A percentile compares a stretch with the other conserved stretches of the same genome.
Conservation (phyloP, 1,139 yeast species). For the Candida mesenterica region DNA sequence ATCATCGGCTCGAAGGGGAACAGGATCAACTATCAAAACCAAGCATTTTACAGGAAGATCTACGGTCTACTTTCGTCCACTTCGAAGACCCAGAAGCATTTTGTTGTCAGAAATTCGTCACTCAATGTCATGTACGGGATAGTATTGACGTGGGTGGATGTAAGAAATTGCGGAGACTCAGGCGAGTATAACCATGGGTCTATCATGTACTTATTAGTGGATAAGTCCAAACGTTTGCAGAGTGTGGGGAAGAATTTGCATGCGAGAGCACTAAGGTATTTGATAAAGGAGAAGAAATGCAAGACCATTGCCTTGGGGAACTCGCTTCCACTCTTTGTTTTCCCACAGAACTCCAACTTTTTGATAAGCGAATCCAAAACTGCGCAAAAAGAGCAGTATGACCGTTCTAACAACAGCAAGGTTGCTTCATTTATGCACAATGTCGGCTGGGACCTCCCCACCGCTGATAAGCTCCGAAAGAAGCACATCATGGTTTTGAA, state of each 20-base stretch:
- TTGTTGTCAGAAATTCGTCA: slow-evolving; percentile 60
- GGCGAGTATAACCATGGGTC: slow-evolving; percentile 35
- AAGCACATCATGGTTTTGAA: slow-evolving; percentile 40
- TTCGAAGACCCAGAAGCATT: slow-evolving; percentile 41
- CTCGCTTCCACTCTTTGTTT: slow-evolving; percentile 51
- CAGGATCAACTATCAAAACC: slow-evolving; percentile 26
- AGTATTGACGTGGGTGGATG: slow-evolving; percentile 56
- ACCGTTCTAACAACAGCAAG: slow-evolving; percentile 15
- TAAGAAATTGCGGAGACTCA: slow-evolving; percentile 9
- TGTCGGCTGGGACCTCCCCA: slow-evolving; percentile 38
- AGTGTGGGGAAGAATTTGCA: slow-evolving; percentile 60
- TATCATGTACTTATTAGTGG: slow-evolving; percentile 52
- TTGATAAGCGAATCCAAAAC: slow-evolving; percentile 5
- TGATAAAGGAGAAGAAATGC: slow-evolving; percentile 47
- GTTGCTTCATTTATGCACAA: slow-evolving; percentile 33
- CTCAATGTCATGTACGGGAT: slow-evolving; percentile 57
- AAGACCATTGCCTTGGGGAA: slow-evolving; percentile 45
- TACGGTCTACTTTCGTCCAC: slow-evolving; percentile 31
- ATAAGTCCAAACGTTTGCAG: slow-evolving; percentile 54
- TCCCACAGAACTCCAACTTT: slow-evolving; percentile 33
- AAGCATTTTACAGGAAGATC: slow-evolving; percentile 31
- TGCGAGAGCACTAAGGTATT: slow-evolving; percentile 52
- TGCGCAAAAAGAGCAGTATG: not conserved
- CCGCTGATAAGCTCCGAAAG: slow-evolving; percentile 14
- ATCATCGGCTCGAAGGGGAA: slow-evolving; percentile 4